Evolutionary conservation across 768 basidiomycete species (phyloP), one percentile per base, ranked within the genome.

Genomic region (Lactarius quietus): DNA sequence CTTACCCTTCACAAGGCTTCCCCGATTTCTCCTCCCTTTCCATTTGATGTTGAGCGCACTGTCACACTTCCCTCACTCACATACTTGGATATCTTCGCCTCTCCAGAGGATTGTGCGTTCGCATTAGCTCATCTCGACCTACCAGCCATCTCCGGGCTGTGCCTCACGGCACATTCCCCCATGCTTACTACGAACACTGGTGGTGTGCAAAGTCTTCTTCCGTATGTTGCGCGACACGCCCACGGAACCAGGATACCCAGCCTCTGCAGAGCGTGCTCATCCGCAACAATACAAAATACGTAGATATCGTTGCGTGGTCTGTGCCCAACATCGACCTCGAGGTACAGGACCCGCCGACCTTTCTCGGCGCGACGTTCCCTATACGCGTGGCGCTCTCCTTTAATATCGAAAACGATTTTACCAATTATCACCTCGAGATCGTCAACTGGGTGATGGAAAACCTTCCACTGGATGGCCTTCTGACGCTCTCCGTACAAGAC

Each of bases 261-360:
- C 60, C 64, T 15, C 43, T 68, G 31, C 59, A 39, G 35, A 62
- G 61, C 20, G 6, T 66, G n/a, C 5, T 45, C 3, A 29, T 59
- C 39, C 20, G 5, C 23, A 14, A 6, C 6, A 51, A n/a, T 1
- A 10, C 17, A 6, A 4, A 7, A 1, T 0, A 6, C 7, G 2
- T 20, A n/a, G 35, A 57, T 5, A 15, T 66, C 5, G 10, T 51
- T 8, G 23, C 60, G 12, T 66, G 65, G 65, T 9, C 41, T 7
- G 12, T 48, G 3, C 55, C 65, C 12, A 43, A 38, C 38, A 20
- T 20, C 20, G 57, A 58, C 28, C 7, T 33, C 17, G 3, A 31
- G 12, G 3, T 29, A 7, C 1, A 2, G 3, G 23, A 23, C 20
- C 36, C 20, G 33, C 1, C 6, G 14, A n/a, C 14, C 23, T 29